Base-by-base conservation (phyloP, 371 early-diverging fungal species). In the Saksenaea vasiformis region DNA sequence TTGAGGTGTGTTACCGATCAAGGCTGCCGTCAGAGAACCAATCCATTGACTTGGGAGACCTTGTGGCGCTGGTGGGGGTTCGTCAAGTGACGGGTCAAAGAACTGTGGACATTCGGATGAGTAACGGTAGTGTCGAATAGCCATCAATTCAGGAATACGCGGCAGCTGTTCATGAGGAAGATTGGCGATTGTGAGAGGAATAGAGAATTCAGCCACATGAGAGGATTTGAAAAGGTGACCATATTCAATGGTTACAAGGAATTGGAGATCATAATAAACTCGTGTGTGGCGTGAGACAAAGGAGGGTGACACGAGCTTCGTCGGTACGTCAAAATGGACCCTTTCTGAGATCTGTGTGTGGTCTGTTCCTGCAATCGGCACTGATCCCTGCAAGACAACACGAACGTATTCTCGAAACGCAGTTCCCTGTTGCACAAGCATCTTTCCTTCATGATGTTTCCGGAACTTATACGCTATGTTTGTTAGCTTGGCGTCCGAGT, bases 371-470 rank as follows among this genome's bases (percentile, higher is more conserved):
- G 62, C 9, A 8, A 74, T 56, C 1, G 72, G 68, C 1, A 73
- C 60, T 13, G 54, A 56, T 4, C 73, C 73, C 10, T 73, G 70
- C 24, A 75, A 17, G 0, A 80, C 73, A 0, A 57, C 64, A 3
- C 76, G 70, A 11, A 75, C 58, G 38, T 77, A 63, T 14, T 78
- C 76, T 41, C 67, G 58, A 41, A 74, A 77, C 0, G 82, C 82
- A 27, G 78, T 81, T 0, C 82, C 82, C 54, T 71, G 77, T 51
- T 74, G 74, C 14, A 81, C 64, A 13, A 76, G 54, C 72, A 81
- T 73, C 37, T 78, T 76, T 5, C 82, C 82, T 61, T 81, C 78
- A 61, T 81, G 78, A 51, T 77, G 78, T 35, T 81, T 81, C 26
- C 78, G 75, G 44, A 81, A 76, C 56, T 69, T 72, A 61, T 70